Conservation (phyloP, 192 early-diverging fungal species). For the Mycoemilia scoparia region DNA sequence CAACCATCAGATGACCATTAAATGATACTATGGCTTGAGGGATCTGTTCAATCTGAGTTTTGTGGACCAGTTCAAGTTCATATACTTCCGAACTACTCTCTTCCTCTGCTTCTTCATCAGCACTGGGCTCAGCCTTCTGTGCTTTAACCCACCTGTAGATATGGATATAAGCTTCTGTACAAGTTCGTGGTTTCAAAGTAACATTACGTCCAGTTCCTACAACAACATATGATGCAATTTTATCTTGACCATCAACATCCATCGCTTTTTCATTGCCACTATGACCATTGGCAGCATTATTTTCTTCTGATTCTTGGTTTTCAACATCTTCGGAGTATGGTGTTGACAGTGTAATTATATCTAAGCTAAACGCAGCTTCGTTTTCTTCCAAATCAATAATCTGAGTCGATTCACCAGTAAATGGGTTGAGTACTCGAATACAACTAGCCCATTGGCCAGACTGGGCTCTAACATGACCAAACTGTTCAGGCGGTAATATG, state of each 20-base stretch:
- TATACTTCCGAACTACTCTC: conserved; percentile 43
- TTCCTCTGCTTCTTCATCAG: no score
- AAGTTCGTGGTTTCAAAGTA: conserved; percentile 43
- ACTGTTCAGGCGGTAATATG: conserved; percentile 51
- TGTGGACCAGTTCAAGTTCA: conserved; percentile 61
- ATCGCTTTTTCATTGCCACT: no score
- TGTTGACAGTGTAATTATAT: conserved; percentile 39
- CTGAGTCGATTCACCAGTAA: conserved; percentile 45
- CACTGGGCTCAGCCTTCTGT: no score
- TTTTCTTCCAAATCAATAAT: conserved; percentile 62
- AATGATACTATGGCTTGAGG: conserved; percentile 70
- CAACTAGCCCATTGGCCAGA: conserved; percentile 74
- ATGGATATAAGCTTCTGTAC: conserved; percentile 50
- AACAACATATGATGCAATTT: no score
- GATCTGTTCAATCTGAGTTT: conserved; percentile 70
- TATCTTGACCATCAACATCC: no score
- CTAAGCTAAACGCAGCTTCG: conserved; percentile 67
- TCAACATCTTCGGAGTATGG: conserved; percentile 32
- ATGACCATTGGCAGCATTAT: no score
- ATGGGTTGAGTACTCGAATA: conserved; percentile 67
- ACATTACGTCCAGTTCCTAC: conserved; percentile 72
- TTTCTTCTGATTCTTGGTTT: no score
- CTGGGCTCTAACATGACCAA: conserved; percentile 51
- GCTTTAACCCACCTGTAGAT: conserved; percentile 55
- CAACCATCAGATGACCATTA: conserved; percentile 77